Evolutionary conservation across 176 grass and related monocot species (phyloP).

Genomic region (Eleusine coracana): DNA sequence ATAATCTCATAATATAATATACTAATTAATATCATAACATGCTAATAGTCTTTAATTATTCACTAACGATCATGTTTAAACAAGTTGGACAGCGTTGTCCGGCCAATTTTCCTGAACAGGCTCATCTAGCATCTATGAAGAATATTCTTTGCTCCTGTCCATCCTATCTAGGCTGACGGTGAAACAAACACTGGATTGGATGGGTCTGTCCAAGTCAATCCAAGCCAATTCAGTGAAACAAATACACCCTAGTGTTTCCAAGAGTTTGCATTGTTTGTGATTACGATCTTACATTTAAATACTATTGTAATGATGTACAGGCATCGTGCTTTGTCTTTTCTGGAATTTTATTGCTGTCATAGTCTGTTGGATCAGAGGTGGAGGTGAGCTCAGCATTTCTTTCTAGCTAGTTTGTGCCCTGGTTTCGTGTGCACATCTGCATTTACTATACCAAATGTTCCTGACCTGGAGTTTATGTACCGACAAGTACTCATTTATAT

Average conservation of each 20-base stretch:
- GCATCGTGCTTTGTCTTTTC: constrained; percentile 82
- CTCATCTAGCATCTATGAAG: no score
- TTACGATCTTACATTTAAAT: constrained; percentile 1
- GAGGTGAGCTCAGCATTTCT: constrained; percentile 58
- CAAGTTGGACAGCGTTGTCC: no score
- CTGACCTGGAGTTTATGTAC: constrained; percentile 10
- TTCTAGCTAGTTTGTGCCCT: constrained; percentile 27
- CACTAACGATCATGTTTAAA: no score
- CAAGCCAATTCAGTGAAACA: no score
- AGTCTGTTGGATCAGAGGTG: constrained; percentile 92
- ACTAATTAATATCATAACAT: no score
- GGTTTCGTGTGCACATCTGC: background rate
- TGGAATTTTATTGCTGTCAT: constrained; percentile 92
- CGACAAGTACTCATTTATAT: background rate
- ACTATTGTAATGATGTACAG: constrained; percentile 50
- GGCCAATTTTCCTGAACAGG: no score
- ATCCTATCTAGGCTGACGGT: no score
- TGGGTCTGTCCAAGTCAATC: no score
- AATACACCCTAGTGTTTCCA: background rate
- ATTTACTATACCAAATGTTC: constrained; percentile 2
- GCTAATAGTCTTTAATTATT: no score
- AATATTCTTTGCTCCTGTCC: no score
- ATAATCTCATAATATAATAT: no score
- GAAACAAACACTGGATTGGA: no score
- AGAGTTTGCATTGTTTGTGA: constrained; percentile 4